These are phyloP conservation scores for Neurospora intermedia DNA, from an alignment of 495 filamentous ascomycete genomes.

Conservation along the genomic window DNA sequence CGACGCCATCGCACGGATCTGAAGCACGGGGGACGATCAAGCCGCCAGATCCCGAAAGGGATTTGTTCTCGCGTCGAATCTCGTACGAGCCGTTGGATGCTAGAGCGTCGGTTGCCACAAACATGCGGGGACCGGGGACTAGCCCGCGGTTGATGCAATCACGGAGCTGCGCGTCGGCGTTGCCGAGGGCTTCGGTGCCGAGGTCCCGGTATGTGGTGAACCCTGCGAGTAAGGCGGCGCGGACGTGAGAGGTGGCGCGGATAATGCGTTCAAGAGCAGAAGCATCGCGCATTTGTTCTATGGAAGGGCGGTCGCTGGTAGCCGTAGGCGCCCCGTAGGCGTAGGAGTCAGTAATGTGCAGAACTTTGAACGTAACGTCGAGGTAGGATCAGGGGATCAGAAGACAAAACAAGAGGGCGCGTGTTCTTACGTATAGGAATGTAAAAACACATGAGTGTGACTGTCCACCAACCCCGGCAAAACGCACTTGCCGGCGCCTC, in stretches of 20 bases:
- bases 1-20: slow-evolving; percentile 35
- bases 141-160: slow-evolving; percentile 41
- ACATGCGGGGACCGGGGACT: slow-evolving; percentile 40
- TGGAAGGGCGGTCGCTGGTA: slow-evolving; percentile 20
- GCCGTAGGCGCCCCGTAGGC: too few species aligned
- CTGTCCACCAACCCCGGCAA: slow-evolving; percentile 43
- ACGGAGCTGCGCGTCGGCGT: slow-evolving; percentile 33
- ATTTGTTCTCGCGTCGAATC: slow-evolving; percentile 32
- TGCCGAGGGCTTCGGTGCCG: slow-evolving; percentile 37
- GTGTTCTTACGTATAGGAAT: slow-evolving; percentile 26
- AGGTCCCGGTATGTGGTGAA: slow-evolving; percentile 47
- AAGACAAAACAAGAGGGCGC: too few species aligned
- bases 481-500: slow-evolving; percentile 27
- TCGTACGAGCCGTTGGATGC: slow-evolving; percentile 40
- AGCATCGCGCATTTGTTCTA: slow-evolving; percentile 39
- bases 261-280: slow-evolving; percentile 39
- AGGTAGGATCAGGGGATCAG: too few species aligned
- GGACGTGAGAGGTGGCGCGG: slow-evolving; percentile 40
- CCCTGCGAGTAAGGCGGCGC: slow-evolving; percentile 38
- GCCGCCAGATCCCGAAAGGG: background rate
- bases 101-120: slow-evolving; percentile 40
- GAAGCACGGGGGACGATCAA: slow-evolving; percentile 26
- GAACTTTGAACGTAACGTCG: too few species aligned
- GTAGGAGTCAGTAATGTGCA: too few species aligned
- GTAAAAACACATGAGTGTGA: slow-evolving; percentile 44